Base-by-base conservation (phyloP, 1,284 basidiomycete species). In the Termitomyces sp. region DNA sequence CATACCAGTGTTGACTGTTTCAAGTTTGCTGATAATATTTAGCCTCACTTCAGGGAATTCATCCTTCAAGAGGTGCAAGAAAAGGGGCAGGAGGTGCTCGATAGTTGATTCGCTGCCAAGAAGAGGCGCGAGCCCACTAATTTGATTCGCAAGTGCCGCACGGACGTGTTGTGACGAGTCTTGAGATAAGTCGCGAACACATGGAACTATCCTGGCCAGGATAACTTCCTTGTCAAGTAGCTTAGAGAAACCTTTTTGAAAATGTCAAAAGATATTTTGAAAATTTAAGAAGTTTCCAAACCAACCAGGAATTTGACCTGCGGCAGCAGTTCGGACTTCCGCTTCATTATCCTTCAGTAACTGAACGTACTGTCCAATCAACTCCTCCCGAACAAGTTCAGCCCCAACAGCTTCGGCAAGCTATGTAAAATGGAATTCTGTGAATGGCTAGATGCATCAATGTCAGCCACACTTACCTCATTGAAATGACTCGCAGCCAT, bases 401-500 rank as follows among this genome's bases (percentile, higher is more conserved):
- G 83, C 77, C 11, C 95, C 95, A 30, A 97, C 91, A 13, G 91
- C 87, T 65, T 95, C 89, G 1, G 97, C 94, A 35, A 99, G 81
- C 88, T 93, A 47, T 31, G 43, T 26, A 51, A 44, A 18, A 30
- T 43, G 14, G 28, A 44, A 14, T 16, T 33, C 14, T 24, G 8
- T 40, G 41, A 42, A 31, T 18, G 6, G 28, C 33, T 16, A 5
- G 33, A 24, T 16, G 38, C 30, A 28, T 16, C 30, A 16, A 21
- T 14, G 21, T 19, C 14, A n/a, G 14, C 21, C 21, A 34, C 21
- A 64, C 75, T 49, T 58, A 88, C 90, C 78, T 94, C 91, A 59
- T 99, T 97, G 73, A 99, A 99, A 72, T 99, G 92, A 62, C 87
- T 95, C 5, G 96, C 97, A 14, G 95, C 93, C 96, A 99, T 99